phyloP scores from a whole-genome alignment of 129 eudicot species.

The Cynara cardunculus region DNA sequence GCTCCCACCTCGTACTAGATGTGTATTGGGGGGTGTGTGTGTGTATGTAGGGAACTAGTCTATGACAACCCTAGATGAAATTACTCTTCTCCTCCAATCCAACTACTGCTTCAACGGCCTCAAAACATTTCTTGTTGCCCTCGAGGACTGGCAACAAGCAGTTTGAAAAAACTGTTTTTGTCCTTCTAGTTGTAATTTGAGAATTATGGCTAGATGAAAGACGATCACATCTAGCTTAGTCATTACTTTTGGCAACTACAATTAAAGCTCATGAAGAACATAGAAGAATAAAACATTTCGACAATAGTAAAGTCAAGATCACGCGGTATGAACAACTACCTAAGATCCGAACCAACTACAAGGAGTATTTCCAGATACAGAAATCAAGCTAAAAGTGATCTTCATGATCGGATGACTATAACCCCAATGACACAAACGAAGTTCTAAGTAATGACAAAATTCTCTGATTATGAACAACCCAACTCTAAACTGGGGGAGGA shows the following conservation, averaged over 20 bases:
- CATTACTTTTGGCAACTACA: conserved; percentile 5
- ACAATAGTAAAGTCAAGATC: neutral
- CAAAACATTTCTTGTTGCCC: too few relatives aligned
- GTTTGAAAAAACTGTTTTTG: neutral
- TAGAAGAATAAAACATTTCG: neutral
- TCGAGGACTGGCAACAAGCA: neutral
- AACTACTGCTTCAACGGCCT: too few relatives aligned
- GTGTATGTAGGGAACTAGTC: neutral
- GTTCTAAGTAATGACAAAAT: neutral
- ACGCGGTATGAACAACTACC: neutral
- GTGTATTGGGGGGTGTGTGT: neutral
- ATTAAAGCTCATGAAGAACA: neutral
- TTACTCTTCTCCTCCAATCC: too few relatives aligned
- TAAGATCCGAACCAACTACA: neutral
- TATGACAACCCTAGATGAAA: conserved; percentile 1
- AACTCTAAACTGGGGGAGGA: neutral
- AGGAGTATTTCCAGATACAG: neutral
- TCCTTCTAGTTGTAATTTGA: neutral
- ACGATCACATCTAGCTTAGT: neutral
- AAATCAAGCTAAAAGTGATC: neutral
- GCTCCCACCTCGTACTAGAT: neutral
- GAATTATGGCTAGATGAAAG: neutral
- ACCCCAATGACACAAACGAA: neutral
- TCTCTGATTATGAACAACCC: neutral
- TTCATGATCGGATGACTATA: neutral